A percentile compares a stretch with the other conserved stretches of the same genome.
phyloP scores from a whole-genome alignment of 805 yeast species.

The Candida golubevii region DNA sequence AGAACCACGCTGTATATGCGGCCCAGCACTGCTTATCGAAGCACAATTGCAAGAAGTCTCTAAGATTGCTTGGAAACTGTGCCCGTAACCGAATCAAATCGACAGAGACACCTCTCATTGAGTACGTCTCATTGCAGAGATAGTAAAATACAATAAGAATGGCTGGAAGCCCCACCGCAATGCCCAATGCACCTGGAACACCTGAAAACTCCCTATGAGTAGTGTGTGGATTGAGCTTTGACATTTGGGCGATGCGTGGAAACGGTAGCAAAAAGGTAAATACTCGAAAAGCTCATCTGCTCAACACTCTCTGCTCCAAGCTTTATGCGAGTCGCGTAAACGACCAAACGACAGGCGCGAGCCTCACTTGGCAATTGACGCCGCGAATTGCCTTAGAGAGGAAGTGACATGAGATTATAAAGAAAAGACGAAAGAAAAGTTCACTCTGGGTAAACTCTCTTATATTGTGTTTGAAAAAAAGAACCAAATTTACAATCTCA shows the following conservation, averaged over 20 bases:
- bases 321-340: constrained; percentile 6
- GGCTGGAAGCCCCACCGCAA: constrained; percentile 64
- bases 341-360: constrained; percentile 6
- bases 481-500: too few relatives aligned
- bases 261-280: not conserved
- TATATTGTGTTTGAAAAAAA: too few relatives aligned
- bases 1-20: constrained; percentile 72
- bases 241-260: constrained; percentile 2
- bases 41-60: constrained; percentile 24
- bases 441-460: too few relatives aligned
- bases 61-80: constrained; percentile 30
- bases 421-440: too few relatives aligned
- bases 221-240: constrained; percentile 66
- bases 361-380: not conserved
- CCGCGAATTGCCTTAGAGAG: too few relatives aligned
- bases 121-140: constrained; percentile 56
- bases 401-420: too few relatives aligned
- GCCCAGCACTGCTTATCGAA: constrained; percentile 52
- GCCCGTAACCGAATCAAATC: constrained; percentile 35
- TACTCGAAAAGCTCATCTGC: too few relatives aligned
- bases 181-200: constrained; percentile 60
- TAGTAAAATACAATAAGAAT: constrained; percentile 57
- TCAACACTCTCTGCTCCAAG: not conserved
- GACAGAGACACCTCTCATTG: constrained; percentile 44
- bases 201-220: constrained; percentile 75